A percentile compares a stretch with the other conserved stretches of the same genome.
phyloP scores from a whole-genome alignment of 2,329 filamentous ascomycete species.

The Fulvia fulva region DNA sequence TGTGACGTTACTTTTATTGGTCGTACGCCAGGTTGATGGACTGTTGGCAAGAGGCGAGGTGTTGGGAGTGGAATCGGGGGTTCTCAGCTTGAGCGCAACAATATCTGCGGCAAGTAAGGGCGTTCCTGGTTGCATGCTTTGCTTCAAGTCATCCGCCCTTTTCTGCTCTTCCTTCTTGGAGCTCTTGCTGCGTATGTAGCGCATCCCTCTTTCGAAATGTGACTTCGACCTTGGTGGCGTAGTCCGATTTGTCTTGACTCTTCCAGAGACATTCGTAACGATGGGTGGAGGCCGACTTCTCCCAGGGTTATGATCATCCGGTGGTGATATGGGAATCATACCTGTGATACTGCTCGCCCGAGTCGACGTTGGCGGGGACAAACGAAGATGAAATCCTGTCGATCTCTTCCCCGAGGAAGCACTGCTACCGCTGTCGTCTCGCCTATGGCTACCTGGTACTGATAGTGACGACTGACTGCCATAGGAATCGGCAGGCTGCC shows the following conservation, averaged over 20 bases:
- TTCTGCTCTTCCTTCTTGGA: conserved; percentile 13
- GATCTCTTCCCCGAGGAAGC: conserved; percentile 6
- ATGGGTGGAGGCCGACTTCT: not conserved
- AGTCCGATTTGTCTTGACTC: not conserved
- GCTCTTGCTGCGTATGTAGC: conserved; percentile 20
- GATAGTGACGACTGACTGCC: conserved; percentile 1
- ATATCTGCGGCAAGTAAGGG: conserved; percentile 23
- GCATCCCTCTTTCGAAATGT: conserved; percentile 17
- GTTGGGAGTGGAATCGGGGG: conserved; percentile 15
- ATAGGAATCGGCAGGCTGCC: not conserved
- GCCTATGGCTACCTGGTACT: not conserved
- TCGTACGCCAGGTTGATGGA: not conserved
- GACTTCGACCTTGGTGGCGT: not conserved
- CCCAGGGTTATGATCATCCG: conserved; percentile 4
- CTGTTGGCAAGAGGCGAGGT: conserved; percentile 9
- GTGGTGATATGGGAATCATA: conserved; percentile 33
- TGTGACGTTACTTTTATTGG: not conserved
- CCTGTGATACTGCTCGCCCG: conserved; percentile 25
- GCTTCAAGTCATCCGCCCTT: conserved; percentile 1
- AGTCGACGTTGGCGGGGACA: conserved; percentile 15
- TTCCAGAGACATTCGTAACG: not conserved
- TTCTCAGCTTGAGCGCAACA: conserved; percentile 20
- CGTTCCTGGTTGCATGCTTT: conserved; percentile 6
- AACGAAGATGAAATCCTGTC: conserved; percentile 19
- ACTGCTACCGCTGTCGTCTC: conserved; percentile 3